A percentile compares a stretch with the other conserved stretches of the same genome.
These are phyloP conservation scores for Lophiostoma macrostomum DNA, from an alignment of 495 filamentous ascomycete genomes.

Conservation along the genomic window DNA sequence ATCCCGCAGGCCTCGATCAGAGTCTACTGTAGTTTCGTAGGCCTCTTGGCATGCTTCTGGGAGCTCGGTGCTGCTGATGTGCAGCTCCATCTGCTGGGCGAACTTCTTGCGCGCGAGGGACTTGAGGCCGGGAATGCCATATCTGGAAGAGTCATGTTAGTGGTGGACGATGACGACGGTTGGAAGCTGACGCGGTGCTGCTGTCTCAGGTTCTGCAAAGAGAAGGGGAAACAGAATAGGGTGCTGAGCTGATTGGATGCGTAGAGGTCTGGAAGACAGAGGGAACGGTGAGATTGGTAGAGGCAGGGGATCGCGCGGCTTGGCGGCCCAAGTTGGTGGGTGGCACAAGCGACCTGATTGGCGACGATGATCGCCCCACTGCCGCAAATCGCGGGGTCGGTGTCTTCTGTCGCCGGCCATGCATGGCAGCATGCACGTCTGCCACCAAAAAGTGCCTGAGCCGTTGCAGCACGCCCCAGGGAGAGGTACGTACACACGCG, in stretches of 20 bases:
- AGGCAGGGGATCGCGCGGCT: neutral
- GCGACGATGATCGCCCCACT: slow-evolving; percentile 6
- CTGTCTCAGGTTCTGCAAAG: slow-evolving; percentile 12
- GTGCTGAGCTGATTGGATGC: slow-evolving; percentile 4
- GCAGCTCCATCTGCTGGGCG: slow-evolving; percentile 31
- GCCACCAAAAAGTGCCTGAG: neutral
- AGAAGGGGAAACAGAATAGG: neutral
- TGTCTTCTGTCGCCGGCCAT: neutral
- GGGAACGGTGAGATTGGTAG: slow-evolving; percentile 5
- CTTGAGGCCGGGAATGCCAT: slow-evolving; percentile 45
- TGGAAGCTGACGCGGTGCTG: slow-evolving; percentile 15
- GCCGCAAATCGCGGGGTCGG: slow-evolving; percentile 19
- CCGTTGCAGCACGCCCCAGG: neutral
- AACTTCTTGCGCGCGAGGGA: slow-evolving; percentile 44
- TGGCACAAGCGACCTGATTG: slow-evolving; percentile 15
- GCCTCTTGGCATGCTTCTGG: slow-evolving; percentile 44
- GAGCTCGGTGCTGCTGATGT: slow-evolving; percentile 40
- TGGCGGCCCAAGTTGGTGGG: slow-evolving; percentile 13
- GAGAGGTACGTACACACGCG: neutral
- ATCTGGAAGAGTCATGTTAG: slow-evolving; percentile 33
- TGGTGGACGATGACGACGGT: too few relatives aligned
- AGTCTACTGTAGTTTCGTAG: slow-evolving; percentile 43
- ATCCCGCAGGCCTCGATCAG: slow-evolving; percentile 45
- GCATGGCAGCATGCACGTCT: neutral
- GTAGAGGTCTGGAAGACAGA: neutral